Base-by-base conservation (phyloP, 192 early-diverging fungal genomes). In the Backusella macrospora region DNA sequence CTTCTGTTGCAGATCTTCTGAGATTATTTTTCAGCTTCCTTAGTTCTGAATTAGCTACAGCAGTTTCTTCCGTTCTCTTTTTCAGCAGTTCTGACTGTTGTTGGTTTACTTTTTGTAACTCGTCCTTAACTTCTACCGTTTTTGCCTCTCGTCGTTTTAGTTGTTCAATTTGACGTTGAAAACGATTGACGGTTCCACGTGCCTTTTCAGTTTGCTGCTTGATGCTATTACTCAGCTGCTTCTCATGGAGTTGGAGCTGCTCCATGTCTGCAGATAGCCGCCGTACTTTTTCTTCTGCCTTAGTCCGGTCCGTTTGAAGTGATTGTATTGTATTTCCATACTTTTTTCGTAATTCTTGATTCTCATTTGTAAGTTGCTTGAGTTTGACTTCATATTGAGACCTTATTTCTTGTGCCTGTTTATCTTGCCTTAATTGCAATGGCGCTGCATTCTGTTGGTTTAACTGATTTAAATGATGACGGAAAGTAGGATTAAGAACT, bases 211-310 rank as follows among this genome's bases (percentile, higher is more conserved):
- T 75, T 68, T 92, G 90, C 49, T 83, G 84, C 62, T 88, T 86
- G 67, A 93, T 88, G 16, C 87, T 81, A 70, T 88, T 90, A 62
- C 90, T 71, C 80, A 94, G 86, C 23, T 86, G 81, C 39, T 89
- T 75, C 70, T 94, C 94, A 74, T 95, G 92, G 15, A 82, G 74
- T 78, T 91, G 90, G 49, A 92, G 78, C 14, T 81, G 76, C 52
- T 90, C 86, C 49, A 95, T 88, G 10, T 87, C 90, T 6, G 78
- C 74, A 46, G 85, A 83, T 67, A 92, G 79, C 9, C 84, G 83
- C 40, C 84, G 79, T 8, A 89, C 83, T 9, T 90, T 79, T n/a
- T 77, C 83, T 46, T 92, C 90, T 38, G 85, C 81, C 44, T 87
- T 68, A 38, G 49, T 75, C 26, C 85, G 81, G 21, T 80, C 75